These are phyloP conservation scores for Coniochaeta sp. DNA, from an alignment of 2,329 filamentous ascomycete species.

Conservation along the genomic window DNA sequence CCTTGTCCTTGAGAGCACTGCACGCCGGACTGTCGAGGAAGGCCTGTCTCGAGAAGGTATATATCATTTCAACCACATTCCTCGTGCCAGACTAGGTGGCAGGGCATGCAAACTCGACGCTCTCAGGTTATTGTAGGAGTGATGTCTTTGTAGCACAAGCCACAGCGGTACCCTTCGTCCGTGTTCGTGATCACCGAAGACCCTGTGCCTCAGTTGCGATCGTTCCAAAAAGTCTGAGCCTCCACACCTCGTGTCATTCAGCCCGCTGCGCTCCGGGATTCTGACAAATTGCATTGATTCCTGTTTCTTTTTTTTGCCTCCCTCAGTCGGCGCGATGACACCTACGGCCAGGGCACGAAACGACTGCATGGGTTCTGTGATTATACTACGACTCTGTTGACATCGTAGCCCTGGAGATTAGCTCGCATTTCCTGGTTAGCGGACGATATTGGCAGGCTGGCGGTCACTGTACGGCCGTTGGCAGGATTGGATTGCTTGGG, in stretches of 20 bases:
- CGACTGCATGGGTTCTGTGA: background rate
- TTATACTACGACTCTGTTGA: background rate
- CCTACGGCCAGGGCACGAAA: background rate
- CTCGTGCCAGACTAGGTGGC: no score
- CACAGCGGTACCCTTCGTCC: background rate
- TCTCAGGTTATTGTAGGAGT: background rate
- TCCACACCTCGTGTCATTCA: background rate
- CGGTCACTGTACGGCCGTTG: background rate
- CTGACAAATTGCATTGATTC: background rate
- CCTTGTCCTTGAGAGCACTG: no score
- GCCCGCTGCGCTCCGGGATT: background rate
- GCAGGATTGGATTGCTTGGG: background rate
- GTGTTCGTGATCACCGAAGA: background rate
- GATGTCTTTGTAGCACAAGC: no score
- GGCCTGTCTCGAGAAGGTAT: no score
- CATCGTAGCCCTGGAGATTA: background rate
- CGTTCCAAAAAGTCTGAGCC: background rate
- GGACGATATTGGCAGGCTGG: background rate
- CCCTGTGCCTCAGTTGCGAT: background rate
- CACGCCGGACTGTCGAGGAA: no score
- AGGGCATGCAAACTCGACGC: background rate
- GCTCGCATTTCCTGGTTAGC: background rate
- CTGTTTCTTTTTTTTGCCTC: background rate
- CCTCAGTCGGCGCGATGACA: background rate
- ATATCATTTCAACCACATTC: no score